Evolutionary conservation across 495 filamentous ascomycete genomes (phyloP).

Genomic region (Penicillium herquei): DNA sequence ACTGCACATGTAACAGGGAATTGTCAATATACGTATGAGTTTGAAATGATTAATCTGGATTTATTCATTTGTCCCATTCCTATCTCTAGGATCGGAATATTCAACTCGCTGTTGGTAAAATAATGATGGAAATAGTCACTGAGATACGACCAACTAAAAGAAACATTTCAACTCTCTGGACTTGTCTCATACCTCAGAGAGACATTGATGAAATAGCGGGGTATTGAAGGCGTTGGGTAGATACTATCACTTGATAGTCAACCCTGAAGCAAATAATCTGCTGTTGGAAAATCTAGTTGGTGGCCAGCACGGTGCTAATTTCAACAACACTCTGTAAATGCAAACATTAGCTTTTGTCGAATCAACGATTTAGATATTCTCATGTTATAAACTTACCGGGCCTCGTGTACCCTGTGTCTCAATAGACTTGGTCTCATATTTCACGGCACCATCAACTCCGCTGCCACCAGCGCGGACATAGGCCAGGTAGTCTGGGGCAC

Average conservation of each 20-base stretch:
- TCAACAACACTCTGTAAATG: constrained; percentile 20
- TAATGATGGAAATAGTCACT: too few species aligned
- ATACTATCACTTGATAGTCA: too few species aligned
- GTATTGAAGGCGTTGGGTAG: neutral
- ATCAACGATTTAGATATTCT: neutral
- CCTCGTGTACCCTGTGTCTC: constrained; percentile 8
- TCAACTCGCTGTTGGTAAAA: too few species aligned
- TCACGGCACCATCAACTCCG: constrained; percentile 10
- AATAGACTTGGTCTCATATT: constrained; percentile 22
- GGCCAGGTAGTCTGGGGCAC: constrained; percentile 29
- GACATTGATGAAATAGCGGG: too few species aligned
- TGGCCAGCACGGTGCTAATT: constrained; percentile 18
- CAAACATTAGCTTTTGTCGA: neutral
- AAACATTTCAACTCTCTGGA: too few species aligned
- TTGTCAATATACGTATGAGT: neutral
- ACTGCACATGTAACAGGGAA: too few species aligned
- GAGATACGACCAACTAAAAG: too few species aligned
- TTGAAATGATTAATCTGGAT: neutral
- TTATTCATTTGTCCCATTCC: neutral
- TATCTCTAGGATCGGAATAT: too few species aligned
- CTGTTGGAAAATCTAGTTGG: constrained; percentile 3
- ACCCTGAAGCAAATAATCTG: neutral
- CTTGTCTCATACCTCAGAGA: too few species aligned
- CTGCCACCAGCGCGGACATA: constrained; percentile 28
- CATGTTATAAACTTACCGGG: constrained; percentile 13